Base-by-base conservation (phyloP, 805 yeast genomes). In the Candida takata region DNA sequence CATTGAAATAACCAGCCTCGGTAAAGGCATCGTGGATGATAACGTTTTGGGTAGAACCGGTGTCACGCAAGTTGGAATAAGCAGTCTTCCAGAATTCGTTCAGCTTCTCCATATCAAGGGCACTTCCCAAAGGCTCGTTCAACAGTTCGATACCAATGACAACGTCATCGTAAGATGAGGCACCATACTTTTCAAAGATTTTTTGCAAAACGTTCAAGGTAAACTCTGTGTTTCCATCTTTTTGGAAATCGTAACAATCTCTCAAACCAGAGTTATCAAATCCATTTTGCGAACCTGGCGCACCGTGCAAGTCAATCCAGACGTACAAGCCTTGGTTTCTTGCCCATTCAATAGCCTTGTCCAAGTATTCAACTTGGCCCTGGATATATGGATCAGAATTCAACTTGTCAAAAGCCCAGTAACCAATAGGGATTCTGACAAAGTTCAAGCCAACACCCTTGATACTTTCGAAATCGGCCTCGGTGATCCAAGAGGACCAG, bases 201-300 rank as follows among this genome's bases (percentile, higher is more conserved):
- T 62, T 51, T 15, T 65, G 53, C 37, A 88, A 59, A 2, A 78
- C 84, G 6, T 65, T 55, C 33, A 73, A 51, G 2, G 95, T 79
- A 13, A 73, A 48, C 23, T 67, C 58, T 30, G 70, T 61, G 52
- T 80, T 78, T 38, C 69, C 65, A 24, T 65, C 69, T 30, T 68
- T 54, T 51, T 70, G 81, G 75, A 83, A 86, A 3, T 58, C 58
- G 32, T 67, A 53, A 2, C 49, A 27, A 54, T 81, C 96, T 51
- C 95, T 72, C 43, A 74, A 63, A 19, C 97, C 97, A 8, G 95
- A 84, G 65, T 88, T 88, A 60, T 88, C 97, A 53, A 86, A 88
- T 11, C 97, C 97, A 57, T 88, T 88, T 60, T 88, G 97, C 16
- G 95, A 83, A 16, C 96, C 97, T 24, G 95, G 94, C n/a, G 83